A percentile compares a stretch with the other conserved stretches of the same genome.
phyloP scores from a whole-genome alignment of 2,329 filamentous ascomycete genomes.

The Exophiala sideris region DNA sequence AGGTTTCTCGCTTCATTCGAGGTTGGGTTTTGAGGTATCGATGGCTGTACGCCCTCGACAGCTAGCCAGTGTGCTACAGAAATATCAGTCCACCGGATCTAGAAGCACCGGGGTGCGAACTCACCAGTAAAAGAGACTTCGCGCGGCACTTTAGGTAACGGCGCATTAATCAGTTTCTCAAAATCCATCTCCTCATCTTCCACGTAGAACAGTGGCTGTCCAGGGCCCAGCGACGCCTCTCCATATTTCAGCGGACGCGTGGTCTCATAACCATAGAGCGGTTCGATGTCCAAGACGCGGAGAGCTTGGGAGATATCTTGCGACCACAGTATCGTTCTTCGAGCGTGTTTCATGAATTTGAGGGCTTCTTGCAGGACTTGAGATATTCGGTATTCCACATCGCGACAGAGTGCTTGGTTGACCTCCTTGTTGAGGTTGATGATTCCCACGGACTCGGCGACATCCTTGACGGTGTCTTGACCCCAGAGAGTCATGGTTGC shows the following conservation, averaged over 20 bases:
- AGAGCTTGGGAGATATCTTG: constrained; percentile 86
- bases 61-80: constrained; percentile 86
- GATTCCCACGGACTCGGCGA: constrained; percentile 94
- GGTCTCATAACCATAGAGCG: constrained; percentile 76
- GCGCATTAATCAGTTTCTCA: constrained; percentile 96
- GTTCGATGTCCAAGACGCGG: constrained; percentile 84
- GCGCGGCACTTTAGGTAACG: constrained; percentile 87
- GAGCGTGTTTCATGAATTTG: constrained; percentile 91
- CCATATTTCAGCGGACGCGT: constrained; percentile 85
- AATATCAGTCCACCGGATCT: neutral
- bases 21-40: constrained; percentile 93
- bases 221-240: constrained; percentile 87
- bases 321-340: constrained; percentile 81
- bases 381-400: constrained; percentile 91
- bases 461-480: constrained; percentile 89
- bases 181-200: constrained; percentile 99
- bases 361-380: constrained; percentile 92
- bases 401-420: constrained; percentile 80
- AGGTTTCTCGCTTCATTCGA: constrained; percentile 77
- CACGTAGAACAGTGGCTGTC: constrained; percentile 93
- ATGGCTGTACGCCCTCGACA: constrained; percentile 93
- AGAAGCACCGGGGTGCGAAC: constrained; percentile 24
- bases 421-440: constrained; percentile 77
- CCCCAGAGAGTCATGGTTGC: constrained; percentile 69
- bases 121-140: constrained; percentile 88